These are phyloP conservation scores for Nigrospora osmanthi DNA, from an alignment of 2,329 filamentous ascomycete genomes.

Conservation along the genomic window DNA sequence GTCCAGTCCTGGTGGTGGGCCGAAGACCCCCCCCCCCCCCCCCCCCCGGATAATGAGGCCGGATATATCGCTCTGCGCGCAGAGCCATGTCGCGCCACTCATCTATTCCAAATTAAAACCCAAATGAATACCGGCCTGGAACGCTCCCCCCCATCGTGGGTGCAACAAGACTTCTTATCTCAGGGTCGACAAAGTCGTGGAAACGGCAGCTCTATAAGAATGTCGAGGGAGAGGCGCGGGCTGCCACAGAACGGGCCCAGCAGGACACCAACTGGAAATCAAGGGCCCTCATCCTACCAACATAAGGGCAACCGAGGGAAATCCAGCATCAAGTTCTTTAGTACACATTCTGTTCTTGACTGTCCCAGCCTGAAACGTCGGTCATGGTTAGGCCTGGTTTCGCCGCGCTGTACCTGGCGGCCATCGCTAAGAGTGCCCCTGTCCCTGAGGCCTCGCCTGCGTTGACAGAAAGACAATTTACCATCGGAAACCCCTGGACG, in stretches of 20 bases:
- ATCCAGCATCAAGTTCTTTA: no score
- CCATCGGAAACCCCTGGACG: conserved; percentile 11
- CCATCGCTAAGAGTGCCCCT: conserved; percentile 15
- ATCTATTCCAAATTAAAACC: conserved; percentile 21
- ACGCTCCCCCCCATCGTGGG: conserved; percentile 5
- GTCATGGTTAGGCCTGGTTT: conserved; percentile 16
- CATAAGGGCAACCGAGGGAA: no score
- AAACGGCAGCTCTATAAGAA: neutral
- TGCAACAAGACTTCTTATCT: conserved; percentile 10
- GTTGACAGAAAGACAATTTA: conserved; percentile 11
- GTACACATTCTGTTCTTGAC: neutral
- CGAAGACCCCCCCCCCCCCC: conserved; percentile 11
- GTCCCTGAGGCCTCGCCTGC: conserved; percentile 15
- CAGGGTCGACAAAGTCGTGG: conserved; percentile 3
- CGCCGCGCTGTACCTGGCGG: conserved; percentile 18
- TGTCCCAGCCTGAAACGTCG: neutral
- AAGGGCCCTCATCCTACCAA: no score
- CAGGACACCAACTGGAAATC: no score
- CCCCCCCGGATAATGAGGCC: conserved; percentile 20
- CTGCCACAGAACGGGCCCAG: no score
- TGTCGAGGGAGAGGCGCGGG: no score
- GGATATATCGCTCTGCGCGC: conserved; percentile 18
- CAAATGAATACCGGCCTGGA: conserved; percentile 13
- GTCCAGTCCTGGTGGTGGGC: conserved; percentile 10
- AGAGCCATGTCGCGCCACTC: conserved; percentile 11